phyloP scores from a whole-genome alignment of 2,329 filamentous ascomycete species.

The Colletotrichum sp. region DNA sequence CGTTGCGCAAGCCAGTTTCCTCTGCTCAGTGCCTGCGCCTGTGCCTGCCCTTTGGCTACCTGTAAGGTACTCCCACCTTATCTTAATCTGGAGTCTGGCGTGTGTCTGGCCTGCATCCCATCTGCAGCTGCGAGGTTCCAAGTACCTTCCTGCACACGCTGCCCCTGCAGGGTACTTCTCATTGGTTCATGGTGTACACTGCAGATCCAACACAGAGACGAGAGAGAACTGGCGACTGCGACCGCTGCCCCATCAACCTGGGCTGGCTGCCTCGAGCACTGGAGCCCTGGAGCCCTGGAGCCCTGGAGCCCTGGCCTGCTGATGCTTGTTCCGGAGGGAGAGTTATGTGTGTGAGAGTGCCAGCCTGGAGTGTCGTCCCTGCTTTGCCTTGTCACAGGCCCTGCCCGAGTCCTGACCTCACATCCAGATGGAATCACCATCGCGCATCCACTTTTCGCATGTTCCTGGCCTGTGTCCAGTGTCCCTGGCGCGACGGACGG shows the following conservation, averaged over 20 bases:
- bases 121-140: background rate
- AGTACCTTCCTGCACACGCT: background rate
- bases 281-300: background rate
- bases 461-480: background rate
- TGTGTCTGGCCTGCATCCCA: background rate
- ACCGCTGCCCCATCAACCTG: constrained; percentile 18
- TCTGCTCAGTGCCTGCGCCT: background rate
- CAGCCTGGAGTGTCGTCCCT: background rate
- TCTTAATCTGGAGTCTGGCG: background rate
- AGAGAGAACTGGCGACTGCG: background rate
- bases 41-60: background rate
- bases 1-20: background rate
- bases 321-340: background rate
- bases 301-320: background rate
- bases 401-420: background rate
- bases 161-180: background rate
- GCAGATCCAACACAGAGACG: background rate
- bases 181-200: background rate
- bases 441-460: background rate
- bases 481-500: background rate
- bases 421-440: constrained; percentile 2
- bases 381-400: background rate
- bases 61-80: background rate
- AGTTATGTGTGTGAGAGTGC: background rate
- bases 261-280: background rate